Conservation (phyloP, 306 rosid genomes). For the Arachis hypogaea region DNA sequence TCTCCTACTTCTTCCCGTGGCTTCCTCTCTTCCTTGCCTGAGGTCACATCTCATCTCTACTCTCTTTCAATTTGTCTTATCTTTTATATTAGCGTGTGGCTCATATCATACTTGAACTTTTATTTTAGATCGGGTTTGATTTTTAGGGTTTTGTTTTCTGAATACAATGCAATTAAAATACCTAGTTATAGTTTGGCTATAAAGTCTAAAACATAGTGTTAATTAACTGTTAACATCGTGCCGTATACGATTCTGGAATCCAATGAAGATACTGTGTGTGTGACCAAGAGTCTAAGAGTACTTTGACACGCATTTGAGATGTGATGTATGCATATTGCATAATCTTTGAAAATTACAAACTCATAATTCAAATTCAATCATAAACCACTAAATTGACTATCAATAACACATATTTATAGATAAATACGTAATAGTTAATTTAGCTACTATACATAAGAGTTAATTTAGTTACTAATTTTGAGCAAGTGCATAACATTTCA, state of each 20-base stretch:
- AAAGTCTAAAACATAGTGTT: too few relatives aligned
- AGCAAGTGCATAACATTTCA: too few relatives aligned
- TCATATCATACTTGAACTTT: too few relatives aligned
- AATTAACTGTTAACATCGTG: background rate
- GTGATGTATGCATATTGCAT: background rate
- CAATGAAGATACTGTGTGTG: background rate
- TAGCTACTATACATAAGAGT: too few relatives aligned
- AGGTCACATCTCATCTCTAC: constrained; percentile 44
- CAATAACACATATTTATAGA: too few relatives aligned
- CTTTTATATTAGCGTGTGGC: background rate
- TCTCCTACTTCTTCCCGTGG: constrained; percentile 83
- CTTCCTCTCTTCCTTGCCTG: constrained; percentile 74
- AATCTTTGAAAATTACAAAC: background rate
- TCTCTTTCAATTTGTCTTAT: background rate
- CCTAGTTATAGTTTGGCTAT: too few relatives aligned
- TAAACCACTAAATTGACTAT: too few relatives aligned
- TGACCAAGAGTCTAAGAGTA: background rate
- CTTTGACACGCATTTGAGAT: background rate
- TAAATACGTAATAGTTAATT: too few relatives aligned
- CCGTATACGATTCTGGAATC: background rate
- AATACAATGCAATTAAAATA: too few relatives aligned
- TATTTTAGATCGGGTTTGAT: too few relatives aligned
- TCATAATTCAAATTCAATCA: background rate
- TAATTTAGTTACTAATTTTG: too few relatives aligned
- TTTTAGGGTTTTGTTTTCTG: too few relatives aligned